These are phyloP conservation scores for Blastocystis sp. DNA, from an alignment of 352 stramenopile genomes.

Conservation along the genomic window DNA sequence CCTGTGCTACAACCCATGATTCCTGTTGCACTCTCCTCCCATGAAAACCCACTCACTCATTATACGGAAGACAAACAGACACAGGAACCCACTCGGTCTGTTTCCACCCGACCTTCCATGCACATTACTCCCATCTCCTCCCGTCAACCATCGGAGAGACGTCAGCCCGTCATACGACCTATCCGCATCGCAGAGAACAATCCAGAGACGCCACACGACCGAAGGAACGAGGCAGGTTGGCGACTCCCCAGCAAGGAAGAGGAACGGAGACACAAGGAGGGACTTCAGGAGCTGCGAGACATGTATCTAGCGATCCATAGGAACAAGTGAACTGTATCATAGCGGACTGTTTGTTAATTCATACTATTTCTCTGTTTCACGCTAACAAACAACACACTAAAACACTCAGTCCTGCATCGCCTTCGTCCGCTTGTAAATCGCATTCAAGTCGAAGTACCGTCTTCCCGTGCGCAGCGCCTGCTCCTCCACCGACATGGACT, in stretches of 20 bases:
- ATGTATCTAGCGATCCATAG: not conserved
- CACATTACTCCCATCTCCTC: too few relatives aligned
- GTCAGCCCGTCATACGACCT: too few relatives aligned
- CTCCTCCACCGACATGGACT: constrained; percentile 15
- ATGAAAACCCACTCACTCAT: too few relatives aligned
- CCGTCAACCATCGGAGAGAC: too few relatives aligned
- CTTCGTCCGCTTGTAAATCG: constrained; percentile 25
- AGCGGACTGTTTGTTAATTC: not conserved
- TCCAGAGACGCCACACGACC: too few relatives aligned
- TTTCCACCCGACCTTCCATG: not conserved
- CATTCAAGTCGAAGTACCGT: constrained; percentile 40
- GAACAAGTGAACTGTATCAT: not conserved
- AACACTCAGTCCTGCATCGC: not conserved
- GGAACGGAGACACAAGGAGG: not conserved
- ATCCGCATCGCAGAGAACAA: too few relatives aligned
- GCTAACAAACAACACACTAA: too few relatives aligned
- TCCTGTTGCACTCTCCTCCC: too few relatives aligned
- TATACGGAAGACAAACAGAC: not conserved
- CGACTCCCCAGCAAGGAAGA: not conserved
- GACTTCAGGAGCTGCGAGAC: not conserved
- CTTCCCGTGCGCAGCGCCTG: not conserved
- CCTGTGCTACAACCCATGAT: too few relatives aligned
- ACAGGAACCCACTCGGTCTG: not conserved
- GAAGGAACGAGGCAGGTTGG: not conserved
- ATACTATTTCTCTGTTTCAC: too few relatives aligned